phyloP scores from a whole-genome alignment of 83 land plant genomes.

The Picea engelmannii region DNA sequence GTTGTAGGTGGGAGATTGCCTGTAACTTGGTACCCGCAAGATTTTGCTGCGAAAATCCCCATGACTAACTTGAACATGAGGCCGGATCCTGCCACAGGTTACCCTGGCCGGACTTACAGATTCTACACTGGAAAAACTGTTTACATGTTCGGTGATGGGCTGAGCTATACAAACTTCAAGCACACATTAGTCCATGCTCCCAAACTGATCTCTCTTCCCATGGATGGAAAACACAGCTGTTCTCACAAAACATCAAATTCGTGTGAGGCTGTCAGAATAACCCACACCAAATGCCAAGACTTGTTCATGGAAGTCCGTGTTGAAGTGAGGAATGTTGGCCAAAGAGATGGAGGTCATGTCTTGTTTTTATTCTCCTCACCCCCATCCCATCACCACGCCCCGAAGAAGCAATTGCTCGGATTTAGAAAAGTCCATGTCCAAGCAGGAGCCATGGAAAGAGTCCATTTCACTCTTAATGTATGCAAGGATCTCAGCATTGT shows the following conservation, averaged over 20 bases:
- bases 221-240: conserved; percentile 9
- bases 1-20: conserved; percentile 83
- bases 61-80: conserved; percentile 95
- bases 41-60: conserved; percentile 53
- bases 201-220: conserved; percentile 17
- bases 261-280: conserved; percentile 41
- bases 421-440: conserved; percentile 56
- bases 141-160: conserved; percentile 75
- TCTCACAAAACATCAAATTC: conserved; percentile 31
- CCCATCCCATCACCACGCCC: conserved; percentile 46
- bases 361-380: conserved; percentile 67
- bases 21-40: conserved; percentile 86
- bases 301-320: conserved; percentile 44
- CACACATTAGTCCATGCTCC: conserved; percentile 59
- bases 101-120: conserved; percentile 84
- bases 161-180: conserved; percentile 60
- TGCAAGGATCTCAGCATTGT: conserved; percentile 72
- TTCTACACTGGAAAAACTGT: conserved; percentile 78
- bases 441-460: conserved; percentile 25
- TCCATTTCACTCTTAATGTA: conserved; percentile 58
- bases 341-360: conserved; percentile 50
- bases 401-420: conserved; percentile 65
- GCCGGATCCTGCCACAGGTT: conserved; percentile 66
- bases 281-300: conserved; percentile 28
- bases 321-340: conserved; percentile 51